Evolutionary conservation across 2,329 filamentous ascomycete species (phyloP).

Genomic region (Microdochium bolleyi): DNA sequence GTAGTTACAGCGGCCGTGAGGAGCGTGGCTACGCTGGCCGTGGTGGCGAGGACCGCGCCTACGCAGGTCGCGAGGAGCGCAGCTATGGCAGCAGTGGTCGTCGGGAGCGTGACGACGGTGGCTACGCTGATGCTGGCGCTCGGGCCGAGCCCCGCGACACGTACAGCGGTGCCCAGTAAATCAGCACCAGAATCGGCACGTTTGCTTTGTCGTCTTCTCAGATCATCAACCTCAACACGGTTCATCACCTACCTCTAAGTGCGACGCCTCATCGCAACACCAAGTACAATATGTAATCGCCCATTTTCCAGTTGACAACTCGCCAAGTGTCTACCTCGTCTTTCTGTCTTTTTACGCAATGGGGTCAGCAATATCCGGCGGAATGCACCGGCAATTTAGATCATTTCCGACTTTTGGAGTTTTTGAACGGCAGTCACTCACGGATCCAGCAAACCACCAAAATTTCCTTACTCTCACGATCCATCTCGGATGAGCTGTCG

Average conservation of each 20-base stretch:
- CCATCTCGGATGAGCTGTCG: background rate
- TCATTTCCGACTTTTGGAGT: constrained; percentile 16
- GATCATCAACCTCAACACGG: background rate
- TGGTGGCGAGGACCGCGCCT: constrained; percentile 35
- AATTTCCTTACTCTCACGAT: constrained; percentile 13
- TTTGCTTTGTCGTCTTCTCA: background rate
- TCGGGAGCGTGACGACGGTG: constrained; percentile 32
- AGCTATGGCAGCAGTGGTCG: constrained; percentile 35
- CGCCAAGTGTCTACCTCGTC: constrained; percentile 9
- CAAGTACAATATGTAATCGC: constrained; percentile 10
- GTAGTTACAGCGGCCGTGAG: constrained; percentile 22
- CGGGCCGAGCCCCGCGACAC: constrained; percentile 32
- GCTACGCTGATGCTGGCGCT: constrained; percentile 32
- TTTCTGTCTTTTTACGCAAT: constrained; percentile 9
- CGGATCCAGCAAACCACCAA: constrained; percentile 22
- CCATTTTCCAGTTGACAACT: constrained; percentile 2
- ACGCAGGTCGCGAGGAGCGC: constrained; percentile 10
- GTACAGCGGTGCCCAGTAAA: constrained; percentile 29
- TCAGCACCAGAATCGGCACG: constrained; percentile 4
- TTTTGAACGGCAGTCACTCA: constrained; percentile 23
- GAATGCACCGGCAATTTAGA: constrained; percentile 18
- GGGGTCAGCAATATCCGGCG: constrained; percentile 17
- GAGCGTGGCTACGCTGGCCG: constrained; percentile 30
- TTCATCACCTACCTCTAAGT: constrained; percentile 7
- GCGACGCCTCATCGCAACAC: constrained; percentile 13